These are phyloP conservation scores for Fusarium luffae DNA, from an alignment of 2,329 filamentous ascomycete genomes.

Conservation along the genomic window DNA sequence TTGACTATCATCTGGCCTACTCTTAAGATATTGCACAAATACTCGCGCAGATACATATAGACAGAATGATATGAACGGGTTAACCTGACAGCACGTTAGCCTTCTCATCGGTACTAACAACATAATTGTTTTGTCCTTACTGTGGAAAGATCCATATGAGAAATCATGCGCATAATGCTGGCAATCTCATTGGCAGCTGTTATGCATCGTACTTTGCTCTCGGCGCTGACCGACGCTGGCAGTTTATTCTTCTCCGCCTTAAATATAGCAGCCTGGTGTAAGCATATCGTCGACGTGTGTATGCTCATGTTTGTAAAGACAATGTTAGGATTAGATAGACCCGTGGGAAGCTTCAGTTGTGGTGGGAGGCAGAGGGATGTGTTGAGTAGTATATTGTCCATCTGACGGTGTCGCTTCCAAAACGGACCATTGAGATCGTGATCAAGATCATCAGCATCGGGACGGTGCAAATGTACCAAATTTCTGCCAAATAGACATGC, in stretches of 20 bases:
- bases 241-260: conserved; percentile 92
- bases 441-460: conserved; percentile 82
- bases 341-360: conserved; percentile 80
- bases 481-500: conserved; percentile 93
- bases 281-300: conserved; percentile 93
- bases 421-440: conserved; percentile 92
- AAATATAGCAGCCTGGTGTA: conserved; percentile 98
- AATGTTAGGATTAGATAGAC: conserved; percentile 82
- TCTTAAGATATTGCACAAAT: conserved; percentile 97
- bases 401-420: conserved; percentile 89
- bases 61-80: conserved; percentile 94
- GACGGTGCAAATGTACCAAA: conserved; percentile 88
- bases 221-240: conserved; percentile 79
- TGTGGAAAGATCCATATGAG: conserved; percentile 83
- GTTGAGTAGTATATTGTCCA: conserved; percentile 92
- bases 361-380: conserved; percentile 85
- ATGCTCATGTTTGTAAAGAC: conserved; percentile 98
- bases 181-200: conserved; percentile 94
- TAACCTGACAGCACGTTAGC: conserved; percentile 72
- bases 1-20: conserved; percentile 84
- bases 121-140: conserved; percentile 65
- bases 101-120: not conserved
- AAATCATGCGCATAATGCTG: conserved; percentile 94
- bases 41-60: conserved; percentile 95
- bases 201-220: conserved; percentile 93